Conservation (phyloP, 768 basidiomycete genomes). For the Rhodotorula sphaerocarpa region DNA sequence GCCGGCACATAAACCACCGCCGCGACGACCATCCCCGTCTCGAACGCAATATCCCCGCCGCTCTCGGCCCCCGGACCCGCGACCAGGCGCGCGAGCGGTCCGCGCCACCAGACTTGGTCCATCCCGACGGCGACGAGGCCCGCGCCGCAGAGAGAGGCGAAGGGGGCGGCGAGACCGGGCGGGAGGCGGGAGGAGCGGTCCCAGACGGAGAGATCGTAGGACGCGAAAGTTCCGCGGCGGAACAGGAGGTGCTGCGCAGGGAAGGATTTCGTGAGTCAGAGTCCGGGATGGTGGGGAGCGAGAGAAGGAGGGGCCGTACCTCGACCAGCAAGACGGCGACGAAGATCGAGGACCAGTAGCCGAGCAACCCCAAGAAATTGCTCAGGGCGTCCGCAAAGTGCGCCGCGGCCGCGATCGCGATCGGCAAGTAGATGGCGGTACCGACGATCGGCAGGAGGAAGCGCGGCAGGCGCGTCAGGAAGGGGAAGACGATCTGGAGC, state of each 20-base stretch:
- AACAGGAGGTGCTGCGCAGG: conserved; percentile 58
- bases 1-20: conserved; percentile 9
- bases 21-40: conserved; percentile 39
- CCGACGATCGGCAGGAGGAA: conserved; percentile 60
- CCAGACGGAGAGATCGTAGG: conserved; percentile 54
- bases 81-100: conserved; percentile 54
- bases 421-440: conserved; percentile 57
- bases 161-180: conserved; percentile 56
- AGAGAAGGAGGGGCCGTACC: conserved; percentile 4
- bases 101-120: conserved; percentile 62
- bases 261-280: too few species aligned
- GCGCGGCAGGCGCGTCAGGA: conserved; percentile 55
- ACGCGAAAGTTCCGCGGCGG: conserved; percentile 50
- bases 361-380: conserved; percentile 61
- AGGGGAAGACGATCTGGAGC: conserved; percentile 62
- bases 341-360: conserved; percentile 52
- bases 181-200: conserved; percentile 54
- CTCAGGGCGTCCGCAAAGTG: conserved; percentile 58
- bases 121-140: conserved; percentile 59
- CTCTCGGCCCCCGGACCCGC: not conserved
- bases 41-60: conserved; percentile 62
- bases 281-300: not conserved
- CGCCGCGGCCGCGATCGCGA: conserved; percentile 49
- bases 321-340: conserved; percentile 48
- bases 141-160: conserved; percentile 51